phyloP scores from a whole-genome alignment of 352 stramenopile genomes.

The Thraustochytrium sp. region DNA sequence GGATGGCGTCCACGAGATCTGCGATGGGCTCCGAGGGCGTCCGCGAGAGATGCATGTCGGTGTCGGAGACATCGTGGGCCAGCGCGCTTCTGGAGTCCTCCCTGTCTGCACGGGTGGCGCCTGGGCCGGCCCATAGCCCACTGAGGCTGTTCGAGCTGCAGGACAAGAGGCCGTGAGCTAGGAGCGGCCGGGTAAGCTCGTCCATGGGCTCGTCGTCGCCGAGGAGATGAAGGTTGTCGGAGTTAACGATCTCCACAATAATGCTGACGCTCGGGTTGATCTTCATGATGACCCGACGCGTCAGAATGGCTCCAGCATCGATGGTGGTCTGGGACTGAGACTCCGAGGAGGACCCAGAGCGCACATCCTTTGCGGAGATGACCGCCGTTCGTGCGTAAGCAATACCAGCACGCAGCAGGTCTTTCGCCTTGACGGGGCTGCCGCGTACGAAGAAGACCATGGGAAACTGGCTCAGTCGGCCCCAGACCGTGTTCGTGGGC shows the following conservation, averaged over 20 bases:
- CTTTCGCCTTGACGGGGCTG: background rate
- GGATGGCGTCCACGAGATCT: background rate
- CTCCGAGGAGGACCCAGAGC: background rate
- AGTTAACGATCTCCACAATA: slow-evolving; percentile 35
- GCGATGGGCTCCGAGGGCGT: background rate
- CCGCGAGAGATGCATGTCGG: too few relatives aligned
- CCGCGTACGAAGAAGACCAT: slow-evolving; percentile 32
- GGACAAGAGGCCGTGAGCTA: background rate
- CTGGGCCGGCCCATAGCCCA: background rate
- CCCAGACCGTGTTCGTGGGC: background rate
- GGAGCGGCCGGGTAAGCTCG: too few relatives aligned
- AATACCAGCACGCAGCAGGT: background rate
- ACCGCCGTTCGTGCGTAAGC: background rate
- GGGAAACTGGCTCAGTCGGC: background rate
- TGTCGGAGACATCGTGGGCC: too few relatives aligned
- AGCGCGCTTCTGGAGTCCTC: background rate
- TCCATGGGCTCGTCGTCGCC: background rate
- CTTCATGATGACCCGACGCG: background rate
- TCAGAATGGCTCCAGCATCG: slow-evolving; percentile 25
- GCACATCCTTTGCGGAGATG: background rate
- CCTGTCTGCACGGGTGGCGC: background rate
- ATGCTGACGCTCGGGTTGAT: background rate
- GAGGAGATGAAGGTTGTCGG: slow-evolving; percentile 25
- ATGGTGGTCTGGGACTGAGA: background rate
- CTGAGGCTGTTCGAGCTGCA: background rate